A percentile compares a stretch with the other conserved stretches of the same genome.
Evolutionary conservation across 2,329 filamentous ascomycete species (phyloP).

Genomic region (Chrysosporium queenslandicum): DNA sequence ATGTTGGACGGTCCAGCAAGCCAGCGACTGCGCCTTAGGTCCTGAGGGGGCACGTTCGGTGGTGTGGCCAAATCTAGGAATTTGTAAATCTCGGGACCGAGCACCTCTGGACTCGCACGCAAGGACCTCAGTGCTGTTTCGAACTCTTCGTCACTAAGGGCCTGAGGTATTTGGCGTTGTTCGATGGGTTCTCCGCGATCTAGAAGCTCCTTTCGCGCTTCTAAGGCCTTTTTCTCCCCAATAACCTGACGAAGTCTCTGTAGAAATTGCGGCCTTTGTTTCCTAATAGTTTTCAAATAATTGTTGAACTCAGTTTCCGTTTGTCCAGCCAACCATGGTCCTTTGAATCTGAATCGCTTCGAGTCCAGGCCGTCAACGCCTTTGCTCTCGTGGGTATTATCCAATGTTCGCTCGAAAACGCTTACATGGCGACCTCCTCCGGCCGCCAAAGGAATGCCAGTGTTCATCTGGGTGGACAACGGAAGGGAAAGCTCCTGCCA

Average conservation of each 20-base stretch:
- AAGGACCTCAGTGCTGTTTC: constrained; percentile 38
- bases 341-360: constrained; percentile 48
- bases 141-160: constrained; percentile 39
- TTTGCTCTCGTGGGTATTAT: constrained; percentile 17
- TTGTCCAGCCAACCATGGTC: constrained; percentile 50
- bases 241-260: constrained; percentile 30
- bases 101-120: constrained; percentile 34
- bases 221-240: constrained; percentile 26
- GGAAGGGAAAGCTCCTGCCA: constrained; percentile 73
- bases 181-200: constrained; percentile 33
- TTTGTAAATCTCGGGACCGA: constrained; percentile 45
- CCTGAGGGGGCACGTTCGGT: constrained; percentile 29
- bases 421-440: constrained; percentile 15
- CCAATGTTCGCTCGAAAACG: constrained; percentile 25
- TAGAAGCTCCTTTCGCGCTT: constrained; percentile 31
- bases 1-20: constrained; percentile 28
- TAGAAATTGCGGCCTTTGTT: constrained; percentile 33
- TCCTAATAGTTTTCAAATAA: constrained; percentile 41
- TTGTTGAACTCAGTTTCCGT: constrained; percentile 45
- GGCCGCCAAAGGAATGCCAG: constrained; percentile 10
- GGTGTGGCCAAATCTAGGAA: constrained; percentile 48
- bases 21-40: constrained; percentile 29
- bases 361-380: constrained; percentile 22
- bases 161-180: constrained; percentile 20
- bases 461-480: constrained; percentile 44